Percentiles rank a stretch among this genome's conserved stretches.
These are phyloP conservation scores for Daldinia grandis DNA, from an alignment of 495 filamentous ascomycete genomes.

Conservation along the genomic window DNA sequence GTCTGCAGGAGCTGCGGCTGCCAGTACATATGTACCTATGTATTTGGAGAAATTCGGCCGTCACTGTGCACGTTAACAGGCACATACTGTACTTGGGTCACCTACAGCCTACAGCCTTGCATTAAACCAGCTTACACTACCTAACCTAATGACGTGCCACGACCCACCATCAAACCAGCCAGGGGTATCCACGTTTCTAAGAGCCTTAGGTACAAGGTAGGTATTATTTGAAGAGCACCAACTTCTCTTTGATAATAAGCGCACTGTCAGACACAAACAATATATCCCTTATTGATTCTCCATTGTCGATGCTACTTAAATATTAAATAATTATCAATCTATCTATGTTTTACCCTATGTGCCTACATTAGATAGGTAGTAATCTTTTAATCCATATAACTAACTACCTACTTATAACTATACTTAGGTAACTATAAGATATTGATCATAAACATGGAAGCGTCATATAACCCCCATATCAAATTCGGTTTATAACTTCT, in stretches of 20 bases:
- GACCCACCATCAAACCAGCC: neutral
- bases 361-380: too few species aligned
- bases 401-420: too few species aligned
- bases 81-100: constrained; percentile 3
- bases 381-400: too few species aligned
- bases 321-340: too few species aligned
- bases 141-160: constrained; percentile 36
- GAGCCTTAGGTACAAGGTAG: neutral
- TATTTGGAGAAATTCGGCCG: neutral
- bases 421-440: too few species aligned
- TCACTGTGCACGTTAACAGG: neutral
- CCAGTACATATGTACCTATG: too few species aligned
- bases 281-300: too few species aligned
- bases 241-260: neutral
- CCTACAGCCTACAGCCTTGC: constrained; percentile 4
- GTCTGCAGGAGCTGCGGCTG: constrained; percentile 23
- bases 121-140: constrained; percentile 33
- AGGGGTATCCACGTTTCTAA: neutral
- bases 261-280: too few species aligned
- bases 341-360: too few species aligned
- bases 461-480: neutral
- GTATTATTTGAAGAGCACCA: too few species aligned
- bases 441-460: too few species aligned
- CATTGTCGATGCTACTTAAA: too few species aligned
- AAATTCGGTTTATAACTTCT: constrained; percentile 22